A percentile compares a stretch with the other conserved stretches of the same genome.
These are phyloP conservation scores for Quercus suber DNA, from an alignment of 306 rosid species.

Conservation along the genomic window DNA sequence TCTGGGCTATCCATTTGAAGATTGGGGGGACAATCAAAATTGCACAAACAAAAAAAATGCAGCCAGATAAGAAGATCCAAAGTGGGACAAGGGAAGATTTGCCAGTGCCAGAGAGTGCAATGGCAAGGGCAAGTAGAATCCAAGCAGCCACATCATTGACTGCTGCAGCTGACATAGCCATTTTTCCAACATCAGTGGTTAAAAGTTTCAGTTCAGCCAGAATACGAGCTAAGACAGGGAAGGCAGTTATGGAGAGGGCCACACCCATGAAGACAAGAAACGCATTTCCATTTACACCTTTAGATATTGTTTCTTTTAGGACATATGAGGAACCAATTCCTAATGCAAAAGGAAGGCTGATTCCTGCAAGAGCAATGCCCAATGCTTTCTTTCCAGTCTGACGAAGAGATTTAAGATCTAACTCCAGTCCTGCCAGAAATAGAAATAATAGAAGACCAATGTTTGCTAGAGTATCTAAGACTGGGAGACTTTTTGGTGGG, in stretches of 20 bases:
- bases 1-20: conserved; percentile 57
- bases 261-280: conserved; percentile 92
- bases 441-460: conserved; percentile 80
- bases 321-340: conserved; percentile 80
- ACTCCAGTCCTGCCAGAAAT: conserved; percentile 71
- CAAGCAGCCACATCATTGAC: conserved; percentile 89
- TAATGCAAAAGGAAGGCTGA: conserved; percentile 65
- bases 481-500: conserved; percentile 70
- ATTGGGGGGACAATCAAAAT: conserved; percentile 46
- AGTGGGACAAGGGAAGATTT: conserved; percentile 61
- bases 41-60: conserved; percentile 44
- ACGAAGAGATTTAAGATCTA: conserved; percentile 63
- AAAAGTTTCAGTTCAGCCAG: conserved; percentile 83
- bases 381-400: conserved; percentile 62
- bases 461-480: conserved; percentile 87
- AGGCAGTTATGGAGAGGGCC: conserved; percentile 86
- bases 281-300: conserved; percentile 46
- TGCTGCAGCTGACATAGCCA: conserved; percentile 96
- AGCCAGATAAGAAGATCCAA: conserved; percentile 78
- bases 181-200: conserved; percentile 67
- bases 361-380: conserved; percentile 76
- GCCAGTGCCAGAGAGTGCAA: conserved; percentile 60
- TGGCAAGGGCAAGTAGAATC: conserved; percentile 87
- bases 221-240: conserved; percentile 87
- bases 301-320: conserved; percentile 55